Evolutionary conservation across 768 basidiomycete genomes (phyloP).

Genomic region (Serendipita sp.): DNA sequence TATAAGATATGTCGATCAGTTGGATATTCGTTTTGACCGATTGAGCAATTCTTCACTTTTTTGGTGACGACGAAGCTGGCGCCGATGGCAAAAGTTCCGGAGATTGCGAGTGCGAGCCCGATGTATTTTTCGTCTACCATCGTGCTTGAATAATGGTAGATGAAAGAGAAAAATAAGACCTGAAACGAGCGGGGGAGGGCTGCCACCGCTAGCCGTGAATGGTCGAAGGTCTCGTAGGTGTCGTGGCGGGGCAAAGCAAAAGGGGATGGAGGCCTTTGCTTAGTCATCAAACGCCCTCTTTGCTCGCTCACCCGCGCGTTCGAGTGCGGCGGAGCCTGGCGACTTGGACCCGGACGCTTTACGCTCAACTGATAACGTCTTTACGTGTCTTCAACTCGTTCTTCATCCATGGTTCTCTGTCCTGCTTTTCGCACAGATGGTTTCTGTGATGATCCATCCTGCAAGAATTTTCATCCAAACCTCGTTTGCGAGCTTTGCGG

Average conservation of each 20-base stretch:
- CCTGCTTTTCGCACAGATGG: not conserved
- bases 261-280: not conserved
- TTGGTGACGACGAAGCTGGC: slow-evolving; percentile 98
- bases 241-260: not conserved
- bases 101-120: slow-evolving; percentile 76
- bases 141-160: not conserved
- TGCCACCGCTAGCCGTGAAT: not conserved
- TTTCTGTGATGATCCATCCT: not conserved
- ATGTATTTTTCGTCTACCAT: slow-evolving; percentile 94
- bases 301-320: no score
- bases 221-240: not conserved
- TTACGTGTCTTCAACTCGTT: not conserved
- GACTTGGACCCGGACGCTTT: not conserved
- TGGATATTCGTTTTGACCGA: slow-evolving; percentile 5
- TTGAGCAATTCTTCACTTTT: slow-evolving; percentile 43
- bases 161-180: not conserved
- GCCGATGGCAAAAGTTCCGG: slow-evolving; percentile 75
- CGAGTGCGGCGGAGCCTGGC: not conserved
- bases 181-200: not conserved
- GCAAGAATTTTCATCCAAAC: slow-evolving; percentile 1
- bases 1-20: slow-evolving; percentile 19
- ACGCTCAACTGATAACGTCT: not conserved
- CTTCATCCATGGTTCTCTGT: not conserved
- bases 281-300: not conserved
- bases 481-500: slow-evolving; percentile 5